Percentiles rank a stretch among this genome's conserved stretches.
Conservation (phyloP, 257 asterid genomes). For the Parsonsia alboflavescens region DNA sequence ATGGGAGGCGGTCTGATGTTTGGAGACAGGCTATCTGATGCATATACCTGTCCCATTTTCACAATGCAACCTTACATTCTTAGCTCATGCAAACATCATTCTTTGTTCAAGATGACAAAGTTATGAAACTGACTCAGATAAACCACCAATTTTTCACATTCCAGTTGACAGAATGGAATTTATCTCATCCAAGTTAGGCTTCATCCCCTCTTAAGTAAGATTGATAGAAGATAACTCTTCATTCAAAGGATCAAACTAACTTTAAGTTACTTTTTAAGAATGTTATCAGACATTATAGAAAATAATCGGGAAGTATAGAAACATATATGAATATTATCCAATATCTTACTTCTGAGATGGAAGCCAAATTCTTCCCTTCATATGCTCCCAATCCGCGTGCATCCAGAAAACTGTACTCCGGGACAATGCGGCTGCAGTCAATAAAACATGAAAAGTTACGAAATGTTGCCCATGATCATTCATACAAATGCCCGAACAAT, state of each 20-base stretch:
- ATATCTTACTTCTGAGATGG: slow-evolving; percentile 57
- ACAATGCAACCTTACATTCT: background rate
- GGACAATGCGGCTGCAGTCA: slow-evolving; percentile 65
- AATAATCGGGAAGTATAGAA: background rate
- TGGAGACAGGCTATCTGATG: slow-evolving; percentile 68
- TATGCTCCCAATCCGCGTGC: slow-evolving; percentile 98
- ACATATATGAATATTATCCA: background rate
- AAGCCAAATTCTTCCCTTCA: slow-evolving; percentile 67
- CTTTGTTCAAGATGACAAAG: background rate
- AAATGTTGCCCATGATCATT: background rate
- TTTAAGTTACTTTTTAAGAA: background rate
- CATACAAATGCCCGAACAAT: background rate
- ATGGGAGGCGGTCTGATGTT: slow-evolving; percentile 79
- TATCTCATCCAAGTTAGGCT: background rate
- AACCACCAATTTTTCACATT: background rate
- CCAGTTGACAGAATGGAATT: background rate
- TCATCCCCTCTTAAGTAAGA: background rate
- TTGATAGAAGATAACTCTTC: background rate
- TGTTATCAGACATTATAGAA: background rate
- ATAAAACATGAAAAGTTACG: background rate
- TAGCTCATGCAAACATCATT: background rate
- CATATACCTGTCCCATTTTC: slow-evolving; percentile 51
- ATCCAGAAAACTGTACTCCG: slow-evolving; percentile 94
- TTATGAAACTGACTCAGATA: background rate
- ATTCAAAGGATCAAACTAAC: background rate